These are phyloP conservation scores for Selaginella moellendorffii DNA, from an alignment of 75 land plant genomes.

Conservation along the genomic window DNA sequence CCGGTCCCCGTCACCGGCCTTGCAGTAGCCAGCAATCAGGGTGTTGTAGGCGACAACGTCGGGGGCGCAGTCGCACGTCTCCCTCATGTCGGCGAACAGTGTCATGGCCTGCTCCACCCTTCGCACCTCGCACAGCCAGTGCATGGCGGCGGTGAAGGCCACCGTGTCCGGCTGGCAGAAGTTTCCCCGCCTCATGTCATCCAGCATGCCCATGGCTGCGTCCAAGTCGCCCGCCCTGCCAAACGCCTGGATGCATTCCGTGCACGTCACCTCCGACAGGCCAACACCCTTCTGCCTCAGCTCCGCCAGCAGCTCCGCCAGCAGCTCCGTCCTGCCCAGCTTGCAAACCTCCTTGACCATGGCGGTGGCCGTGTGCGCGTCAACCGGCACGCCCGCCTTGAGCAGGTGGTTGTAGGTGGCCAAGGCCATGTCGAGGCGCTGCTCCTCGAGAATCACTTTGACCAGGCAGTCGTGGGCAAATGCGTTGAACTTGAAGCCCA, in stretches of 20 bases:
- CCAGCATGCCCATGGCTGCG: conserved; percentile 36
- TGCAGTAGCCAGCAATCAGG: conserved; percentile 2
- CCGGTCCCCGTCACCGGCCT: background rate
- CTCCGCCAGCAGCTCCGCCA: conserved; percentile 35
- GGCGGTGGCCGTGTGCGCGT: conserved; percentile 42
- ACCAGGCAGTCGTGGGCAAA: conserved; percentile 49
- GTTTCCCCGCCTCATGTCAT: conserved; percentile 35
- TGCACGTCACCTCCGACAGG: conserved; percentile 51
- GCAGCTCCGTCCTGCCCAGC: conserved; percentile 18
- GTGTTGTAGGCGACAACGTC: conserved; percentile 17
- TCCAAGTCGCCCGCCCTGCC: conserved; percentile 40
- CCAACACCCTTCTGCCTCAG: conserved; percentile 36
- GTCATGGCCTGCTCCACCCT: conserved; percentile 42
- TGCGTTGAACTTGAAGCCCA: conserved; percentile 31
- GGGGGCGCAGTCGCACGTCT: conserved; percentile 41
- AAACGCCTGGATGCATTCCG: conserved; percentile 39
- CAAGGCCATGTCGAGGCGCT: conserved; percentile 36
- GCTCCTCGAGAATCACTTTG: conserved; percentile 45
- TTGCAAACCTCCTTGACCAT: conserved; percentile 41
- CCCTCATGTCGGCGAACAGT: conserved; percentile 46
- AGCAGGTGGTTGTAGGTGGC: conserved; percentile 31
- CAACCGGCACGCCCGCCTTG: conserved; percentile 23
- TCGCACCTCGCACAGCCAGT: conserved; percentile 34
- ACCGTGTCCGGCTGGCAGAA: conserved; percentile 32
- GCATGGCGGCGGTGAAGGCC: conserved; percentile 42